phyloP scores from a whole-genome alignment of 306 rosid species.

The Corylus americana region DNA sequence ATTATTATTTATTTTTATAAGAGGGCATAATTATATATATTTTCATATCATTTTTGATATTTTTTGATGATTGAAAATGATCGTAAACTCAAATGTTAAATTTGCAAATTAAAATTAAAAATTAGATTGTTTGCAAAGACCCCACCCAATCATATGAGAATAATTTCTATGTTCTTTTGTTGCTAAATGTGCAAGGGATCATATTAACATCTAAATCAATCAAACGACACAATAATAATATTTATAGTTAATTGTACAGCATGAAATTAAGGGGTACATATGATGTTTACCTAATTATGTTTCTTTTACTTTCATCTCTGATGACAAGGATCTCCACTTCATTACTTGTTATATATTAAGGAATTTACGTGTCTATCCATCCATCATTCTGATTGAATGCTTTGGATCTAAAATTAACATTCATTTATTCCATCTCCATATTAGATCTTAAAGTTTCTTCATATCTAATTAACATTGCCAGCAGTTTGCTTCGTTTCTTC shows the following conservation, averaged over 20 bases:
- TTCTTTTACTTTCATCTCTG: slow-evolving; percentile 10
- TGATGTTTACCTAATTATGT: neutral
- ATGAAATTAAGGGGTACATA: neutral
- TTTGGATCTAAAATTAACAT: neutral
- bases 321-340: slow-evolving; percentile 26
- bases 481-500: too few relatives aligned
- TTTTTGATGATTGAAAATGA: too few relatives aligned
- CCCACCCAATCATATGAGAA: neutral
- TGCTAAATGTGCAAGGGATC: neutral
- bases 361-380: slow-evolving; percentile 43
- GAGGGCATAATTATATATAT: too few relatives aligned
- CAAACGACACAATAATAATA: neutral
- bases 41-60: too few relatives aligned
- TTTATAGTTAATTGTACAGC: too few relatives aligned
- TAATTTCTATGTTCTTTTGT: neutral
- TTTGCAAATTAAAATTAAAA: neutral
- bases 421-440: neutral
- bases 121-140: too few relatives aligned
- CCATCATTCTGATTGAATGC: neutral
- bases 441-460: neutral
- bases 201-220: neutral
- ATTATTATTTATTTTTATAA: too few relatives aligned
- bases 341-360: slow-evolving; percentile 35
- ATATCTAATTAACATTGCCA: neutral
- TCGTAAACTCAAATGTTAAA: neutral